Percentiles rank a stretch among this genome's conserved stretches.
phyloP scores from a whole-genome alignment of 768 basidiomycete genomes.

The Lactarius tabidus region DNA sequence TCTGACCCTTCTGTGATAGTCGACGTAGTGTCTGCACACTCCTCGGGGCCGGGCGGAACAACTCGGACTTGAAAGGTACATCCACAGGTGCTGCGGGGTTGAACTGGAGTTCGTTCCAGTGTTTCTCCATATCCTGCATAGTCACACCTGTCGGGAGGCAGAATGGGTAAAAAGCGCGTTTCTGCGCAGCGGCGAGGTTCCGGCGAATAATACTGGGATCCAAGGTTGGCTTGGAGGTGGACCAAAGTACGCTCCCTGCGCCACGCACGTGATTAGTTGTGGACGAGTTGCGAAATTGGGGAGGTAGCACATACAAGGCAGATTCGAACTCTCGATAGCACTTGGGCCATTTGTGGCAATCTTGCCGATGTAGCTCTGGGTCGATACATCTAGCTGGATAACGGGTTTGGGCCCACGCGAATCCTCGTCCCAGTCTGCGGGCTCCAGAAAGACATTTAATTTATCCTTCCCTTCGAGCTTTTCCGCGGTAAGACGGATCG shows the following conservation, averaged over 20 bases:
- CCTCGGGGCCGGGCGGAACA: constrained; percentile 37
- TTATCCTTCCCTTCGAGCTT: constrained; percentile 41
- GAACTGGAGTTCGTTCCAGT: constrained; percentile 45
- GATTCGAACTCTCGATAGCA: constrained; percentile 34
- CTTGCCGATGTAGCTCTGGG: constrained; percentile 44
- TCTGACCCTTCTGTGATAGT: constrained; percentile 45
- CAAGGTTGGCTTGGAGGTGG: constrained; percentile 40
- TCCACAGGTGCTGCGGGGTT: constrained; percentile 18
- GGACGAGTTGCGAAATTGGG: neutral
- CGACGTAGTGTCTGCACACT: constrained; percentile 41
- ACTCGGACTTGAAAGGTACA: constrained; percentile 27
- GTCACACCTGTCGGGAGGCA: constrained; percentile 49
- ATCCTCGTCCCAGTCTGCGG: constrained; percentile 44
- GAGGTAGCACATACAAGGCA: constrained; percentile 32
- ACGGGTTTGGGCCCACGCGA: constrained; percentile 39
- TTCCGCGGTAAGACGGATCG: constrained; percentile 59
- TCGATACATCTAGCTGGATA: constrained; percentile 52
- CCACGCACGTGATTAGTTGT: neutral
- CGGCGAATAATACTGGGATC: constrained; percentile 35
- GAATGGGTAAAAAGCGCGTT: constrained; percentile 45
- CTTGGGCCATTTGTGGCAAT: constrained; percentile 35
- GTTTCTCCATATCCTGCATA: constrained; percentile 33
- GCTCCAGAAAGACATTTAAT: constrained; percentile 67
- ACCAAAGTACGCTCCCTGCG: constrained; percentile 62
- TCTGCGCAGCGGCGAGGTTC: constrained; percentile 34